Evolutionary conservation across 2,329 filamentous ascomycete species (phyloP).

Genomic region (Neopestalotiopsis sp.): DNA sequence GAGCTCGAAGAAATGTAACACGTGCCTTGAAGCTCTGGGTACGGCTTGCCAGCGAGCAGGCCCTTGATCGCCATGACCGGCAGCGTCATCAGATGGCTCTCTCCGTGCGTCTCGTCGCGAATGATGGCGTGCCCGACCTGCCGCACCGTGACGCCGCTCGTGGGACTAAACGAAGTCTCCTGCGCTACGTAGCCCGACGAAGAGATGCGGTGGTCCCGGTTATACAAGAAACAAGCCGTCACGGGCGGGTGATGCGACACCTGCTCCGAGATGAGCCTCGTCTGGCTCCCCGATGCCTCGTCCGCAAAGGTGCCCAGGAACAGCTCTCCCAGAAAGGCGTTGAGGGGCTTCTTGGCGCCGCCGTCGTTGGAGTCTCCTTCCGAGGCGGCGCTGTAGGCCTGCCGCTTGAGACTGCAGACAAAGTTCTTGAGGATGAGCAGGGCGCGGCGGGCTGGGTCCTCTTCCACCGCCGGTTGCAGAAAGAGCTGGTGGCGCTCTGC

Average conservation of each 20-base stretch:
- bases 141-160: constrained; percentile 26
- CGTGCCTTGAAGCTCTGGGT: constrained; percentile 31
- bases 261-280: constrained; percentile 33
- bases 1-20: constrained; percentile 34
- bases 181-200: constrained; percentile 32
- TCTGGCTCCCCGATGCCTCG: constrained; percentile 33
- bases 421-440: constrained; percentile 53
- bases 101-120: constrained; percentile 38
- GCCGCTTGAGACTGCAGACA: constrained; percentile 46
- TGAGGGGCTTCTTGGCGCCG: constrained; percentile 56
- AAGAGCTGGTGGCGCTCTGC: constrained; percentile 58
- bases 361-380: constrained; percentile 30
- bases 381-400: constrained; percentile 36
- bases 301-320: constrained; percentile 44
- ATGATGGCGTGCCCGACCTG: constrained; percentile 32
- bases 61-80: constrained; percentile 31
- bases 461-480: constrained; percentile 45
- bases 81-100: constrained; percentile 33
- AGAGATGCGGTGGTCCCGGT: constrained; percentile 26
- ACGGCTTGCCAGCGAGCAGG: constrained; percentile 26
- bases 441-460: constrained; percentile 43
- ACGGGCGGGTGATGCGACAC: constrained; percentile 26
- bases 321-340: constrained; percentile 52
- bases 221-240: constrained; percentile 24
- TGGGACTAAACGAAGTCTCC: constrained; percentile 29